Base-by-base conservation (phyloP, 345 rosid species). In the Euclidium syriacum region DNA sequence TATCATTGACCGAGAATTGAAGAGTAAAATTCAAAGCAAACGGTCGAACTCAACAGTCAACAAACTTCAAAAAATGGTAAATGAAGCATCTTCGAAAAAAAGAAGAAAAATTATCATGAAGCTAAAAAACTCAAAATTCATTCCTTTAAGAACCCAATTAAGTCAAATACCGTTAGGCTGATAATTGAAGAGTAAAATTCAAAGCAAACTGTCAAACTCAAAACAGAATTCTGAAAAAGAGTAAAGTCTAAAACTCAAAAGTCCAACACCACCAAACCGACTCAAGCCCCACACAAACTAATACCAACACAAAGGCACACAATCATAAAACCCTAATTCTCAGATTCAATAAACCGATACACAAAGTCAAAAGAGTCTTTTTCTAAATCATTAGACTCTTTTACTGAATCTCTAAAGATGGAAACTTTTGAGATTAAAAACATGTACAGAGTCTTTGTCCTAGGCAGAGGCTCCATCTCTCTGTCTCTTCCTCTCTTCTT, bases 401-500 rank as follows among this genome's bases (percentile, higher is more conserved):
- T 62, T 6, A 54, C 63, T 44, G n/a, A 22, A 53, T 54, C 64
- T 54, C 74, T 70, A 61, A 20, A 46, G 56, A 62, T 26, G 6
- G 55, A 44, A 62, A 62, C 63, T 62, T 36, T 34, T 6, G 50
- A 54, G 62, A 36, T 27, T 26, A 20, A 17, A n/a, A 33, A 22
- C 56, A 54, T 70, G 49, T 69, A 56, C 70, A 71, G 41, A 49
- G 68, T 46, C 61, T 62, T n/a, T 44, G 58, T 55, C 59, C 75
- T 64, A 48, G 10, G 74, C 39, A 17, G 49, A 54, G 36, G 49
- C 44, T 10, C 22, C 63, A 29, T 35, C 36, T 48, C 74, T 54
- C 38, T 15, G 38, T n/a, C 39, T 64, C 70, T 55, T 69, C 24
- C 40, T 61, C 56, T 69, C 68, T 47, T 60, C 67, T 4, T 66